Evolutionary conservation across 2,329 filamentous ascomycete species (phyloP), one percentile per base, ranked within the genome.

Genomic region (Nannizzia gypsea): DNA sequence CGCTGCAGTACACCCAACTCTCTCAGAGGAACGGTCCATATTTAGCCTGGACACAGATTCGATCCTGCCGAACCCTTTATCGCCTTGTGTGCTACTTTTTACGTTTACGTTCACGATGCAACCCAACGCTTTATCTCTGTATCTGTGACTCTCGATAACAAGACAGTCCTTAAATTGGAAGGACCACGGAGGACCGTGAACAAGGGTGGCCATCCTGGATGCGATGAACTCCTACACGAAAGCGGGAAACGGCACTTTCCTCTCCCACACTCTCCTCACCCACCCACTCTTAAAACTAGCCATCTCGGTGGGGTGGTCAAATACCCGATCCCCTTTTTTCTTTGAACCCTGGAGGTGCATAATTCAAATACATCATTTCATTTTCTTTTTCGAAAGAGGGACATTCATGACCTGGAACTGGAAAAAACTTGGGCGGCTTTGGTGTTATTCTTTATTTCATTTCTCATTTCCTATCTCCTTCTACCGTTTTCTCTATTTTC

Each of bases 341-440:
- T 52, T 26, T 31, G 48, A 52, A 52, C 48, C 26, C 22, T 31
- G 48, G 48, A 28, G 48, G 48, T 52, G 26, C 48, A 52, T 52
- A 52, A 52, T 31, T 31, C 22, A 26, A 24, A 28, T 13, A 11
- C 11, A 22, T 26, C 38, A 17, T 48, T 52, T 28, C 9, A n/a
- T n/a, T 31, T 48, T n/a, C 28, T 15, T 31, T 28, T 52, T 11
- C 13, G 22, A 26, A n/a, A 52, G 22, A 26, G 48, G 13, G 26
- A 52, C 48, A 52, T 6, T 26, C 48, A 52, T 52, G 48, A 52
- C 48, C 22, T 52, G 48, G 48, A 52, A 52, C n/a, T 31, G 24
- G 48, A 17, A 52, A 52, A 42, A 42, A 2, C 31, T 42, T 46
- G 42, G 48, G 48, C 48, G 48, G 48, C 48, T 31, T 2, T 31